Evolutionary conservation across 805 yeast genomes (phyloP), one percentile per base, ranked within the genome.

Genomic region (Candida boidinii): DNA sequence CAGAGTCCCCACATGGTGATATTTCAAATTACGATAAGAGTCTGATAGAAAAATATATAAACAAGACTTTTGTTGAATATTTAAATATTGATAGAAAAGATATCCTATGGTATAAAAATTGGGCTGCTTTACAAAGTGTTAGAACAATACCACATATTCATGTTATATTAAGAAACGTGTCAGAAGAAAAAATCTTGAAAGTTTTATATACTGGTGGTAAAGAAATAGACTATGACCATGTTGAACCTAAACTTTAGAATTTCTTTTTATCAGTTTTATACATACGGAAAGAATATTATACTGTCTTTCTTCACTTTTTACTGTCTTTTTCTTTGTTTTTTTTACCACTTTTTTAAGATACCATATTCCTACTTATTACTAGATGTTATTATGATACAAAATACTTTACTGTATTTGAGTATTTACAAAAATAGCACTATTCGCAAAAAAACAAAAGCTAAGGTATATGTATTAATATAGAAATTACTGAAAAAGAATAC

Each of bases 91-190:
- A 54, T 7, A 45, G 60, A 18, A 58, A 64, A 4, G 55, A 70
- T 25, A 44, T 70, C 28, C 49, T 64, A 2, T 81, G 90, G 90
- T 82, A 81, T 53, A 67, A 80, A 42, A 82, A 82, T 49, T 80
- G 82, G 73, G 69, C 78, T 7, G 63, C 68, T 6, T 51, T 82
- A 26, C 92, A 82, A 49, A 78, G 86, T 49, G 78, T 82, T 5
- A 67, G 62, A 41, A 64, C 71, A 20, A 59, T 81, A 23, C 78
- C 86, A 17, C 92, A 81, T 48, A 57, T 80, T n/a, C 92, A 81
- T 53, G 70, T 80, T 2, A 46, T 81, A 19, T 41, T 81, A 10
- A 66, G 58, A 30, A 68, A 63, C n/a, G 44, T 65, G 17, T 42
- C 49, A 4, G 28, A 43, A 10, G 54, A 51, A 4, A 46, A 53